phyloP scores from a whole-genome alignment of 495 filamentous ascomycete genomes.

The Astrocystis sublimbata region DNA sequence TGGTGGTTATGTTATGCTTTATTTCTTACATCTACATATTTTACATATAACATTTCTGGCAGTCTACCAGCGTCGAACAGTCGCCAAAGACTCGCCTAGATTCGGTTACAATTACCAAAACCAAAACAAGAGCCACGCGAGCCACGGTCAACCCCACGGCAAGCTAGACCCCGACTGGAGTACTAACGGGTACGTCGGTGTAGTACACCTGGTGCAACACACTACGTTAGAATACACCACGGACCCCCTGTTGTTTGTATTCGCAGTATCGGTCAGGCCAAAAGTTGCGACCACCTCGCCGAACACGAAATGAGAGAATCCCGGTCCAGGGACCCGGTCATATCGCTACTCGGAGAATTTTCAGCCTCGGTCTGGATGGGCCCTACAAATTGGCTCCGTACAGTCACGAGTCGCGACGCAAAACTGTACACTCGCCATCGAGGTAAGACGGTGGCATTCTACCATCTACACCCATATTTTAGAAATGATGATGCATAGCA shows the following conservation, averaged over 20 bases:
- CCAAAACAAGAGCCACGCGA: neutral
- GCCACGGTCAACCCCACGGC: neutral
- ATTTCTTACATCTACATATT: neutral
- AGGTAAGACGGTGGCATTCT: no score
- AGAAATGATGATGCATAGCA: neutral
- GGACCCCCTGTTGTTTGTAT: neutral
- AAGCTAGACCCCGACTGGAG: slow-evolving; percentile 1
- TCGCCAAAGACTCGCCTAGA: neutral
- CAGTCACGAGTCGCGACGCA: neutral
- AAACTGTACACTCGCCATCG: slow-evolving; percentile 1
- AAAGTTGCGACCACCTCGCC: neutral
- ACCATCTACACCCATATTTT: no score
- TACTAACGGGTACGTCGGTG: neutral
- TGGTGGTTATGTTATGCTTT: neutral
- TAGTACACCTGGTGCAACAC: neutral
- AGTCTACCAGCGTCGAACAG: neutral
- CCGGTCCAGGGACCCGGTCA: slow-evolving; percentile 6
- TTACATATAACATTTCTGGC: neutral
- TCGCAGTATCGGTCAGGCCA: neutral
- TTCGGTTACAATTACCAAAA: neutral
- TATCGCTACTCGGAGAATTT: slow-evolving; percentile 19
- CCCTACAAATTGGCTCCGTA: slow-evolving; percentile 7
- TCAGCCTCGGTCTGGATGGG: slow-evolving; percentile 2
- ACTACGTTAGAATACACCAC: neutral
- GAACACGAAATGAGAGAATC: slow-evolving; percentile 9